Conservation (phyloP, 2,329 filamentous ascomycete genomes). For the Hypoxylon sp. region DNA sequence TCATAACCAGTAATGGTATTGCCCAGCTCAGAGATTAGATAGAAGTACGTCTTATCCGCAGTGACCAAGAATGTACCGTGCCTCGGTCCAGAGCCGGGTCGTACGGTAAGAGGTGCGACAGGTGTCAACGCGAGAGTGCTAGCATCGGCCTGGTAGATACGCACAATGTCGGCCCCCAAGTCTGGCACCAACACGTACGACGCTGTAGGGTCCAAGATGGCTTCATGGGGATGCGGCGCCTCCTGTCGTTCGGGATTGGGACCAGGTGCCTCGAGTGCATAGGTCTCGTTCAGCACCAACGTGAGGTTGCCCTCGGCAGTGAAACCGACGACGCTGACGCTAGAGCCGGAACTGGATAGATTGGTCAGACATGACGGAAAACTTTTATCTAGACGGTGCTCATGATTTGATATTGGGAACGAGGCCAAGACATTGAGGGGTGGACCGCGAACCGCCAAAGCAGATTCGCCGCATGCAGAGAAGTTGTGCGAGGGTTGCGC, state of each 20-base stretch:
- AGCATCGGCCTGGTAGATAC: slow-evolving; percentile 68
- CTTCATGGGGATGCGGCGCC: slow-evolving; percentile 74
- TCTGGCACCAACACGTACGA: slow-evolving; percentile 76
- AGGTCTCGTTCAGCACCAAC: slow-evolving; percentile 59
- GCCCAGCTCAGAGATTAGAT: slow-evolving; percentile 73
- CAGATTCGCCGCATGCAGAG: slow-evolving; percentile 38
- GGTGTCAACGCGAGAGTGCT: slow-evolving; percentile 61
- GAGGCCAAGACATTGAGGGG: slow-evolving; percentile 35
- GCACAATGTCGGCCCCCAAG: slow-evolving; percentile 75
- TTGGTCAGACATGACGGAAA: slow-evolving; percentile 38
- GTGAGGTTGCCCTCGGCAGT: slow-evolving; percentile 53
- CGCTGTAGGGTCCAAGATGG: slow-evolving; percentile 75
- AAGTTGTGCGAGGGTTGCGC: slow-evolving; percentile 40
- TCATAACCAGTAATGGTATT: slow-evolving; percentile 71
- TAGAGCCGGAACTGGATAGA: slow-evolving; percentile 61
- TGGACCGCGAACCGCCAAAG: slow-evolving; percentile 38
- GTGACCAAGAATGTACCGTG: slow-evolving; percentile 72
- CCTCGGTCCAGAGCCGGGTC: slow-evolving; percentile 73
- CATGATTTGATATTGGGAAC: slow-evolving; percentile 39
- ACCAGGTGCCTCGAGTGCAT: slow-evolving; percentile 58
- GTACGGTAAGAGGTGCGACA: slow-evolving; percentile 59
- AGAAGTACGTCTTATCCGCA: slow-evolving; percentile 66
- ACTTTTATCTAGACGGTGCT: slow-evolving; percentile 16
- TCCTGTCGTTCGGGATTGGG: slow-evolving; percentile 66
- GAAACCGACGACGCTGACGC: slow-evolving; percentile 60